Percentiles rank a stretch among this genome's conserved stretches.
Evolutionary conservation across 441 rosid genomes (phyloP).

Genomic region (Aquilaria agallochum): DNA sequence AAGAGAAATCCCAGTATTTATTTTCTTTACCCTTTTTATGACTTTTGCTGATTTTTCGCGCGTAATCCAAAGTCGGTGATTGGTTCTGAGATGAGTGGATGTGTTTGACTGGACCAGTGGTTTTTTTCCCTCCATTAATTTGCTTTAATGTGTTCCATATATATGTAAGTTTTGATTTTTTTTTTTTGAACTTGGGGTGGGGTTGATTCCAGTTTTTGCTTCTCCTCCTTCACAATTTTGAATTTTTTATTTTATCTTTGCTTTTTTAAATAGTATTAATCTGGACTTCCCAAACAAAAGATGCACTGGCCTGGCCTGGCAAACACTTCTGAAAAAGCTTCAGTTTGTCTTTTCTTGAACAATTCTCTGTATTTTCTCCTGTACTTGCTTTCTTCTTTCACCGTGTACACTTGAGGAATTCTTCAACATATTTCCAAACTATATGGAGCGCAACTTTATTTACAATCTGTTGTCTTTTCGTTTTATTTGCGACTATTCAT

Average conservation of each 20-base stretch:
- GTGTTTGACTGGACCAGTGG: conserved; percentile 50
- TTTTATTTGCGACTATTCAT: conserved; percentile 14
- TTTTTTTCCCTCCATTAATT: conserved; percentile 17
- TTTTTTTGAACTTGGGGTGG: conserved; percentile 24
- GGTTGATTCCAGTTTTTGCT: conserved; percentile 20
- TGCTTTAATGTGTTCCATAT: neutral
- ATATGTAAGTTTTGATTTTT: conserved; percentile 19
- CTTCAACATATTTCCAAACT: too few species aligned
- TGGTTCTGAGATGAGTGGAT: conserved; percentile 33
- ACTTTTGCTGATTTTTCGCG: conserved; percentile 41
- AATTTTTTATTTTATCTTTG: conserved; percentile 23
- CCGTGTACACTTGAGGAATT: neutral
- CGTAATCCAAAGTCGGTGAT: conserved; percentile 32
- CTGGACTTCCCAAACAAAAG: conserved; percentile 29
- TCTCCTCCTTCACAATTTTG: conserved; percentile 16
- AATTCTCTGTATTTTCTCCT: conserved; percentile 17
- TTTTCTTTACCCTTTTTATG: neutral
- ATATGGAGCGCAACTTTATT: too few species aligned
- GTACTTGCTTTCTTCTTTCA: conserved; percentile 19
- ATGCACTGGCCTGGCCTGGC: conserved; percentile 33
- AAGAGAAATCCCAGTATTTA: conserved; percentile 1
- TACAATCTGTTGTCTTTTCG: conserved; percentile 19
- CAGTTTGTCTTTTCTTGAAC: conserved; percentile 57
- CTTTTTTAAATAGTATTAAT: conserved; percentile 28
- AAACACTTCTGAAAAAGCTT: conserved; percentile 42